Conservation (phyloP, 2,329 filamentous ascomycete genomes). For the Ophiosphaerella korrae region DNA sequence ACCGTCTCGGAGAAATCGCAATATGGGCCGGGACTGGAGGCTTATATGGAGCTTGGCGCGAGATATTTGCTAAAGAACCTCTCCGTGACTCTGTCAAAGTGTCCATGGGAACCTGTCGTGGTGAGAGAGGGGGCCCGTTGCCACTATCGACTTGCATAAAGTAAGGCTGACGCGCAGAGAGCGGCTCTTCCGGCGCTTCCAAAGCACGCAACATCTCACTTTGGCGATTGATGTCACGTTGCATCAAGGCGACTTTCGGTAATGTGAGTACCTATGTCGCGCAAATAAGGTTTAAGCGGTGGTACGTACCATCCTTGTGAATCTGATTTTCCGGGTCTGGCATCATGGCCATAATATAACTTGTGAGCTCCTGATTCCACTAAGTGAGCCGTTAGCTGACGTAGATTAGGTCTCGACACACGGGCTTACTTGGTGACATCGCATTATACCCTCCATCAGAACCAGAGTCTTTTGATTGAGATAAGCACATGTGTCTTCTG, state of each 20-base stretch:
- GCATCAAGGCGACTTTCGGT: conserved; percentile 55
- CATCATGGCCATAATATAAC: conserved; percentile 73
- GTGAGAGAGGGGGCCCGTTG: conserved; percentile 77
- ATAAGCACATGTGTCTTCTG: conserved; percentile 80
- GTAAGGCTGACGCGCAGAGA: conserved; percentile 61
- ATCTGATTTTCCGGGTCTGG: conserved; percentile 76
- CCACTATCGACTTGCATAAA: conserved; percentile 48
- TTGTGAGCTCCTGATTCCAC: conserved; percentile 84
- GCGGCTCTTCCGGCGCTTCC: conserved; percentile 67
- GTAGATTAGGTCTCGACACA: conserved; percentile 20
- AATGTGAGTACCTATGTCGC: conserved; percentile 26
- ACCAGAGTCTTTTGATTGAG: conserved; percentile 82
- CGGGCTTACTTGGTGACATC: conserved; percentile 67
- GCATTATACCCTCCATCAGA: conserved; percentile 78
- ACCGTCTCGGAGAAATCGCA: conserved; percentile 77
- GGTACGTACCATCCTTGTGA: conserved; percentile 77
- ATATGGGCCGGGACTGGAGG: conserved; percentile 82
- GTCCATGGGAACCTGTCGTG: conserved; percentile 83
- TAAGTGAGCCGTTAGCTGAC: conserved; percentile 49
- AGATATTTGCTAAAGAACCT: conserved; percentile 61
- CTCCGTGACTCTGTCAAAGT: conserved; percentile 67
- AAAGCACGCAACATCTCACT: conserved; percentile 62
- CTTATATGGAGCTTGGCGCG: conserved; percentile 71
- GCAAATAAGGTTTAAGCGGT: conserved; percentile 26
- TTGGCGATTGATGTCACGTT: conserved; percentile 67